These are phyloP conservation scores for Setomelanomma holmii DNA, from an alignment of 2,329 filamentous ascomycete species.

Conservation along the genomic window DNA sequence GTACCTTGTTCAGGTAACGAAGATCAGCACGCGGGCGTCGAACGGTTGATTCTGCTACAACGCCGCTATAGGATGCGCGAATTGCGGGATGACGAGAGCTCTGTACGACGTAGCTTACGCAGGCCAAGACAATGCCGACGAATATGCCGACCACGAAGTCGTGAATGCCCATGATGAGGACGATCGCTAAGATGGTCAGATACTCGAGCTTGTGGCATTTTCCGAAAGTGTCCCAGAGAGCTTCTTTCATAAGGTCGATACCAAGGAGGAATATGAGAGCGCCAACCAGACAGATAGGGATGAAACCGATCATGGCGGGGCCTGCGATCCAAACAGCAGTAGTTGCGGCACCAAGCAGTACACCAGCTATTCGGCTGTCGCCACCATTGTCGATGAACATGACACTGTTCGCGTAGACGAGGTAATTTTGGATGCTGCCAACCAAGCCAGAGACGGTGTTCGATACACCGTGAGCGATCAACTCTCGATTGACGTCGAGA, in stretches of 20 bases:
- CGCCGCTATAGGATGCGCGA: constrained; percentile 86
- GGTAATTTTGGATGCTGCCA: constrained; percentile 93
- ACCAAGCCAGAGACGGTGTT: constrained; percentile 86
- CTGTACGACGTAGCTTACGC: constrained; percentile 88
- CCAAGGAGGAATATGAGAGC: constrained; percentile 94
- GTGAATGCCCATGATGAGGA: constrained; percentile 93
- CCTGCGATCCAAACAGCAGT: constrained; percentile 84
- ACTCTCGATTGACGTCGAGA: constrained; percentile 85
- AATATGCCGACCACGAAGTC: constrained; percentile 96
- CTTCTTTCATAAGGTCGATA: constrained; percentile 89
- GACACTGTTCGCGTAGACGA: constrained; percentile 97
- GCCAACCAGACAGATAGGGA: constrained; percentile 96
- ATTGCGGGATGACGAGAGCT: constrained; percentile 90
- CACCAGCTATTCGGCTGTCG: constrained; percentile 82
- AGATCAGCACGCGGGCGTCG: constrained; percentile 88
- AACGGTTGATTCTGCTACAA: constrained; percentile 90
- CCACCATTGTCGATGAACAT: constrained; percentile 95
- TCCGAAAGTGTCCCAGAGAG: constrained; percentile 85
- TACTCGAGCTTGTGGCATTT: constrained; percentile 90
- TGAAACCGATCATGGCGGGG: constrained; percentile 87
- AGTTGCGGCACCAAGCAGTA: constrained; percentile 82
- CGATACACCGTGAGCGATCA: constrained; percentile 90
- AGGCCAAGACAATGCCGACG: constrained; percentile 88
- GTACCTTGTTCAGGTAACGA: constrained; percentile 83
- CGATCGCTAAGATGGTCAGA: constrained; percentile 84